These are phyloP conservation scores for Trypanosoma grayi DNA, from an alignment of 208 protist species.

Conservation along the genomic window DNA sequence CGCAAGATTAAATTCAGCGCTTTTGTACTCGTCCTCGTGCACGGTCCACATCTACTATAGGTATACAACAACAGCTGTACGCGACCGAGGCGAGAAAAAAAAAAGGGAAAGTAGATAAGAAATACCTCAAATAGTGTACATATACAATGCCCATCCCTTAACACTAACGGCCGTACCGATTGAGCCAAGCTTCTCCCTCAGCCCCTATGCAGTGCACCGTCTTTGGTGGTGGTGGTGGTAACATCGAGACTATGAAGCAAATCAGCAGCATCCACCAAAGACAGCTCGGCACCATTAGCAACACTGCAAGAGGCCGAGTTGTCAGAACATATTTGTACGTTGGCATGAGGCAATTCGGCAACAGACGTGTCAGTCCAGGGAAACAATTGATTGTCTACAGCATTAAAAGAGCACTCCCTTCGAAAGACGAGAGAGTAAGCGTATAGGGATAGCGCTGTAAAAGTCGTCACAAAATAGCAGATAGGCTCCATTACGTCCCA, in stretches of 20 bases:
- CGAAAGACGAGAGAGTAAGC: conserved; percentile 61
- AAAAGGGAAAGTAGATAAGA: background rate
- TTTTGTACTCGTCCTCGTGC: conserved; percentile 80
- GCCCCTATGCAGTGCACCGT: background rate
- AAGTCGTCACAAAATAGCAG: conserved; percentile 71
- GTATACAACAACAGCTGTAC: conserved; percentile 60
- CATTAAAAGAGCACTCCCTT: conserved; percentile 42
- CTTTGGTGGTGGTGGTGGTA: background rate
- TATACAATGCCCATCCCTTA: background rate
- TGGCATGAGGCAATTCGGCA: background rate
- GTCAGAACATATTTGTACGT: background rate
- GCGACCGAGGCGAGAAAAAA: conserved; percentile 5
- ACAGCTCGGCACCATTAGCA: background rate
- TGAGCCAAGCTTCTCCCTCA: background rate
- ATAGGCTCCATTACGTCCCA: conserved; percentile 88
- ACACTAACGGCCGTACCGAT: background rate
- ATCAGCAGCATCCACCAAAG: background rate
- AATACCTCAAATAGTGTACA: background rate
- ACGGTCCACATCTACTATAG: conserved; percentile 77
- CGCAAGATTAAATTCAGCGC: conserved; percentile 43
- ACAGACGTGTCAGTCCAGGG: conserved; percentile 1
- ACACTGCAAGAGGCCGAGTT: background rate
- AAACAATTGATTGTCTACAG: conserved; percentile 52
- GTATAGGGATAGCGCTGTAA: conserved; percentile 46
- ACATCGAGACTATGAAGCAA: conserved; percentile 11